These are phyloP conservation scores for Lepraria neglecta DNA, from an alignment of 495 filamentous ascomycete species.

Conservation along the genomic window DNA sequence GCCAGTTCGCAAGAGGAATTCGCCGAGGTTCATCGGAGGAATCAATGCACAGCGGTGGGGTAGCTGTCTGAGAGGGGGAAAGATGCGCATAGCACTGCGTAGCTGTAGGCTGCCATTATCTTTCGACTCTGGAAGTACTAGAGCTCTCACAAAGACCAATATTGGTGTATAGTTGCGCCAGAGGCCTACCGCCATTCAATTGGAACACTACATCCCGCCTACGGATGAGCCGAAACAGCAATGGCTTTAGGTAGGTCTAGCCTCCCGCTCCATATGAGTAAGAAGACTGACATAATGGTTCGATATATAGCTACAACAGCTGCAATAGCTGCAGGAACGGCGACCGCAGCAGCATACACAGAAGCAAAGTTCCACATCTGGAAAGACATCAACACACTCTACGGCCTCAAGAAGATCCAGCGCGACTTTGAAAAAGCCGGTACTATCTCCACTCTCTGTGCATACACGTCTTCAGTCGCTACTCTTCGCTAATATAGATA, in stretches of 20 bases:
- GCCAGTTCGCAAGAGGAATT: too few species aligned
- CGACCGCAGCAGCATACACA: constrained; percentile 53
- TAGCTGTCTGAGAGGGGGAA: neutral
- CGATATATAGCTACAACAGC: constrained; percentile 34
- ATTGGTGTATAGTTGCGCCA: too few species aligned
- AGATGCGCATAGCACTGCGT: neutral
- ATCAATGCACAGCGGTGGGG: neutral
- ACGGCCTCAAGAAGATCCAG: constrained; percentile 31
- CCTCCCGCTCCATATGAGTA: neutral
- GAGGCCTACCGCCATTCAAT: too few species aligned
- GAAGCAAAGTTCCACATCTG: constrained; percentile 62
- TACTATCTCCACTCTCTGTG: constrained; percentile 24
- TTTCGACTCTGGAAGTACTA: too few species aligned
- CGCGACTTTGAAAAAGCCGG: constrained; percentile 36
- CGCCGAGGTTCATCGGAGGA: too few species aligned
- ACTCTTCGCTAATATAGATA: neutral
- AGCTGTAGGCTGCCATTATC: too few species aligned
- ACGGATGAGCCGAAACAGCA: constrained; percentile 1
- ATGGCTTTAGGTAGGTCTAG: constrained; percentile 13
- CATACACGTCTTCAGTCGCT: neutral
- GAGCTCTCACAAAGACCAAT: too few species aligned
- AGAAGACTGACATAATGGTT: neutral
- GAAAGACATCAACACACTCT: constrained; percentile 50
- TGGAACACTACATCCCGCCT: too few species aligned
- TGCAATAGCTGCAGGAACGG: constrained; percentile 43